Evolutionary conservation across 2,329 filamentous ascomycete species (phyloP).

Genomic region (Microdochium bolleyi): DNA sequence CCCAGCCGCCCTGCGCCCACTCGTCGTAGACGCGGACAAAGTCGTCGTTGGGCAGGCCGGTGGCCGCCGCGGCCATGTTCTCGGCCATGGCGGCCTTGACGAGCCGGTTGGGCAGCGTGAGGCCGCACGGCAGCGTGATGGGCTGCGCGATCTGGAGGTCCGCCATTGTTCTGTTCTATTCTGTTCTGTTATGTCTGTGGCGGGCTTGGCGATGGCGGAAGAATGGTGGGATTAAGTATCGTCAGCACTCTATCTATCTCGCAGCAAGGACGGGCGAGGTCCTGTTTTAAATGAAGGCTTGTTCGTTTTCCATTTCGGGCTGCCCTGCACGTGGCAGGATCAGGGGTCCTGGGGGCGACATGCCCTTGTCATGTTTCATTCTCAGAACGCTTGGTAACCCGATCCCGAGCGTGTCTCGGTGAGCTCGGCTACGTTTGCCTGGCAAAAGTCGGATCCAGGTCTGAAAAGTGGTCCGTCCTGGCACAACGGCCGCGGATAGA

Average conservation of each 20-base stretch:
- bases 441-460: too few relatives aligned
- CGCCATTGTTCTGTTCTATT: too few relatives aligned
- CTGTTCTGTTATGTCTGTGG: too few relatives aligned
- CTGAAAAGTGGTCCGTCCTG: too few relatives aligned
- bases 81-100: conserved; percentile 43
- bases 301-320: neutral
- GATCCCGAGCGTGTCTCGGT: neutral
- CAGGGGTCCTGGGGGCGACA: neutral
- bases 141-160: conserved; percentile 24
- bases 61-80: conserved; percentile 27
- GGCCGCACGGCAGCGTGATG: conserved; percentile 36
- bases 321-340: neutral
- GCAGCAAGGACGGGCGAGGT: neutral
- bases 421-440: neutral
- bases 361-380: neutral
- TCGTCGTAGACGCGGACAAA: conserved; percentile 37
- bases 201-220: too few relatives aligned
- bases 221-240: too few relatives aligned
- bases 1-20: conserved; percentile 47
- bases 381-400: neutral
- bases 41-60: conserved; percentile 28
- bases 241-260: neutral
- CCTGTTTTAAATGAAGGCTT: neutral
- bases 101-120: conserved; percentile 46
- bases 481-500: neutral